A percentile compares a stretch with the other conserved stretches of the same genome.
Evolutionary conservation across 1,284 basidiomycete genomes (phyloP).

Genomic region (Chondrostereum purpureum): DNA sequence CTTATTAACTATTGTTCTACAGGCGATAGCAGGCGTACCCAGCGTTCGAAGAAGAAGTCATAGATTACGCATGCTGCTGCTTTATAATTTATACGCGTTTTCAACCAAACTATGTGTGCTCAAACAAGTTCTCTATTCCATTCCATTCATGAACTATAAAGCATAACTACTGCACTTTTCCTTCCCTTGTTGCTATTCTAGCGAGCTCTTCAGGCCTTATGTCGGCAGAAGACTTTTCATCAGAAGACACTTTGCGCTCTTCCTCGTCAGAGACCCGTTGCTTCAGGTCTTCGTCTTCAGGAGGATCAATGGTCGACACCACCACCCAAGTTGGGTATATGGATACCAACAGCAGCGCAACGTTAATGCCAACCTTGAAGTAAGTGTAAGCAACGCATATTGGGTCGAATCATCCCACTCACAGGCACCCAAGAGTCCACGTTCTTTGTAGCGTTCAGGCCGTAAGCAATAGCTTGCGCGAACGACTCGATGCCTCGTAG

Average conservation of each 20-base stretch:
- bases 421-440: slow-evolving; percentile 9
- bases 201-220: not conserved
- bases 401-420: not conserved
- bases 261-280: slow-evolving; percentile 2
- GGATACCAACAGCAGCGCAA: slow-evolving; percentile 7
- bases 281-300: slow-evolving; percentile 2
- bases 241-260: not conserved
- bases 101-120: too few relatives aligned
- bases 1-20: not conserved
- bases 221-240: not conserved
- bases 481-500: slow-evolving; percentile 9
- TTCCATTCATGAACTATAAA: too few relatives aligned
- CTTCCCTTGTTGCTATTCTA: slow-evolving; percentile 4
- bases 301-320: slow-evolving; percentile 1
- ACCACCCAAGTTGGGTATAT: slow-evolving; percentile 10
- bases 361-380: slow-evolving; percentile 7
- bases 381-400: not conserved
- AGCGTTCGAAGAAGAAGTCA: not conserved
- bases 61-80: too few relatives aligned
- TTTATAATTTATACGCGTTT: too few relatives aligned
- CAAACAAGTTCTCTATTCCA: too few relatives aligned
- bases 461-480: slow-evolving; percentile 11
- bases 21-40: slow-evolving; percentile 2
- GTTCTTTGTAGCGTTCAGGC: slow-evolving; percentile 4
- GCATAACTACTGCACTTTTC: slow-evolving; percentile 20